Conservation (phyloP, 2,329 filamentous ascomycete genomes). For the Colletotrichum falcatum region DNA sequence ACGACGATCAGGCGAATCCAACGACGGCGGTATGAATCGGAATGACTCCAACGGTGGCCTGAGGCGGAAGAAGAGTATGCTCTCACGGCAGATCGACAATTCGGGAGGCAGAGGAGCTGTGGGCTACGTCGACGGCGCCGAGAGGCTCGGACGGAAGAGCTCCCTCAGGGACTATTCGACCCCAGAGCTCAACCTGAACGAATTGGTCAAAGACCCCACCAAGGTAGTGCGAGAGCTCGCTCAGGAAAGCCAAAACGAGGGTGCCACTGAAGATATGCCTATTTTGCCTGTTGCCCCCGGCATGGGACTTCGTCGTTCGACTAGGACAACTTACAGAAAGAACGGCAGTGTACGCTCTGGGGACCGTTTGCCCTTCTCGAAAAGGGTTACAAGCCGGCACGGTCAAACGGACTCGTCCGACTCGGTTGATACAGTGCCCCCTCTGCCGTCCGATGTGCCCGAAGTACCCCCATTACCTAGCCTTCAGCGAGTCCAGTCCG, state of each 20-base stretch:
- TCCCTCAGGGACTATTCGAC: conserved; percentile 67
- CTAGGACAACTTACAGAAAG: conserved; percentile 88
- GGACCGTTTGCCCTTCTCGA: conserved; percentile 80
- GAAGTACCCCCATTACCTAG: conserved; percentile 56
- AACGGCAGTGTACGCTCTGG: conserved; percentile 86
- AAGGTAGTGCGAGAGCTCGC: conserved; percentile 77
- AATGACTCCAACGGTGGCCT: conserved; percentile 70
- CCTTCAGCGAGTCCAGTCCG: conserved; percentile 75
- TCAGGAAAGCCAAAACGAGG: conserved; percentile 64
- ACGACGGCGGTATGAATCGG: conserved; percentile 63
- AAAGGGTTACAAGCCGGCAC: conserved; percentile 73
- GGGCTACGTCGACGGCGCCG: conserved; percentile 86
- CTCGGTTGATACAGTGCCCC: conserved; percentile 43
- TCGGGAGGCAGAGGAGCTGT: conserved; percentile 67
- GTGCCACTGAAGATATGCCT: conserved; percentile 78
- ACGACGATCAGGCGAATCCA: conserved; percentile 80
- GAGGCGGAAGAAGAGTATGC: conserved; percentile 92
- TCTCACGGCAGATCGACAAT: conserved; percentile 90
- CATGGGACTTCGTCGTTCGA: conserved; percentile 87
- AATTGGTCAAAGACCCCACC: conserved; percentile 83
- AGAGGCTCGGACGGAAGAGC: conserved; percentile 79
- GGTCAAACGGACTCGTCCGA: conserved; percentile 64
- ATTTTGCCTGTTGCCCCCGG: conserved; percentile 85
- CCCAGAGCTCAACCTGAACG: conserved; percentile 79
- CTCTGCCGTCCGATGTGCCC: conserved; percentile 58